Evolutionary conservation across 2,329 filamentous ascomycete species (phyloP).

Genomic region (Thelonectria blattea): DNA sequence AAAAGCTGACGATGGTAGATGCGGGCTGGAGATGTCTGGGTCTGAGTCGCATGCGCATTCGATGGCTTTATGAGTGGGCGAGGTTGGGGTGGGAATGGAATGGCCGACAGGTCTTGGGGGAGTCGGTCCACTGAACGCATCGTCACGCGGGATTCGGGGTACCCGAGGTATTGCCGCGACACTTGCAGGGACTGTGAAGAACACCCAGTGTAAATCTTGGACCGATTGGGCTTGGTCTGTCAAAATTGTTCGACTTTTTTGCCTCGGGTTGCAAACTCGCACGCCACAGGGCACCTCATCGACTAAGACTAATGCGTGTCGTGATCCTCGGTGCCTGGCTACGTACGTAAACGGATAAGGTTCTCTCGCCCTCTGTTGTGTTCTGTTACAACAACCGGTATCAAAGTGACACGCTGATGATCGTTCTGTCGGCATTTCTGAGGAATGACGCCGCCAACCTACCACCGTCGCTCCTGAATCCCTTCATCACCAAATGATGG

Average conservation of each 20-base stretch:
- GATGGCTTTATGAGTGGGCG: neutral
- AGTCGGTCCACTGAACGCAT: slow-evolving; percentile 8
- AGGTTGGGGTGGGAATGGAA: slow-evolving; percentile 3
- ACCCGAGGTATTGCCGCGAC: slow-evolving; percentile 19
- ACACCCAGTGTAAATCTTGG: neutral
- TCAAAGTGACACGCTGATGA: neutral
- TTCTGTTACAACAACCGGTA: neutral
- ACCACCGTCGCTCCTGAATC: neutral
- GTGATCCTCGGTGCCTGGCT: neutral
- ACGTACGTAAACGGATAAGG: neutral
- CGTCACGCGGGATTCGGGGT: slow-evolving; percentile 10
- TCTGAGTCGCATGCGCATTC: slow-evolving; percentile 8
- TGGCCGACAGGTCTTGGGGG: neutral
- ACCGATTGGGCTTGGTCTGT: neutral
- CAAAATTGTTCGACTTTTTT: neutral
- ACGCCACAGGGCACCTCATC: neutral
- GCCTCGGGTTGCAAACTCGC: neutral
- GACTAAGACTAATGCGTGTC: neutral
- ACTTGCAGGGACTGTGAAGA: neutral
- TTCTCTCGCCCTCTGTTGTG: neutral
- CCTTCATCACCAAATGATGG: neutral
- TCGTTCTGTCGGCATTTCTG: neutral
- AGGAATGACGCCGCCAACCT: neutral
- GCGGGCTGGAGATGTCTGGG: neutral
- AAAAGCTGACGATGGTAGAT: neutral